These are phyloP conservation scores for Penicillium malachiteum DNA, from an alignment of 495 filamentous ascomycete species.

Conservation along the genomic window DNA sequence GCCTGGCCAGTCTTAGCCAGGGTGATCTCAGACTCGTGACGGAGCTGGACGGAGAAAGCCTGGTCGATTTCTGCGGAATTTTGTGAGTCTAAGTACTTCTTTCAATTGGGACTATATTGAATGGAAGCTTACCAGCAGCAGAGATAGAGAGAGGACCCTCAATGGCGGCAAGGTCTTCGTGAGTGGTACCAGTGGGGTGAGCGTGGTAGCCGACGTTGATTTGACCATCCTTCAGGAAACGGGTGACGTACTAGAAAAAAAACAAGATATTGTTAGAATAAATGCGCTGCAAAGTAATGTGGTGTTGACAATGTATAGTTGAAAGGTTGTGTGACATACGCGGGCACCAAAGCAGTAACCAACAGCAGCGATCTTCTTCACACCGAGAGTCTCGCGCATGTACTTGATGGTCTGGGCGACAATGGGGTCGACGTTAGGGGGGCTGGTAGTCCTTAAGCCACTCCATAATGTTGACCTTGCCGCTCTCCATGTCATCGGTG, in stretches of 20 bases:
- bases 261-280: neutral
- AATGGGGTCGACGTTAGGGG: conserved; percentile 61
- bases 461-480: conserved; percentile 54
- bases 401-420: conserved; percentile 60
- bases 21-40: conserved; percentile 60
- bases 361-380: conserved; percentile 65
- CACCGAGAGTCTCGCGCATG: conserved; percentile 54
- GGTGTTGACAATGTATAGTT: no score
- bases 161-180: conserved; percentile 73
- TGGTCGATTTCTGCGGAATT: conserved; percentile 61
- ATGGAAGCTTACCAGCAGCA: conserved; percentile 57
- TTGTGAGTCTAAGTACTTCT: neutral
- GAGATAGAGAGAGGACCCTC: conserved; percentile 71
- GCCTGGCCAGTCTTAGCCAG: conserved; percentile 60
- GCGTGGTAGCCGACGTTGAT: conserved; percentile 69
- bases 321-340: conserved; percentile 20
- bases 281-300: no score
- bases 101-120: neutral
- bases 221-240: conserved; percentile 45
- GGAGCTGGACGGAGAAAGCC: conserved; percentile 76
- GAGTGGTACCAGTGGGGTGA: conserved; percentile 74
- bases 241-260: conserved; percentile 37
- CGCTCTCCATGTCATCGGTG: conserved; percentile 52
- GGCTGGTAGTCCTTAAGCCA: conserved; percentile 63
- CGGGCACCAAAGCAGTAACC: conserved; percentile 51